These are phyloP conservation scores for Phaeosphaeria sp. DNA, from an alignment of 2,329 filamentous ascomycete species.

Conservation along the genomic window DNA sequence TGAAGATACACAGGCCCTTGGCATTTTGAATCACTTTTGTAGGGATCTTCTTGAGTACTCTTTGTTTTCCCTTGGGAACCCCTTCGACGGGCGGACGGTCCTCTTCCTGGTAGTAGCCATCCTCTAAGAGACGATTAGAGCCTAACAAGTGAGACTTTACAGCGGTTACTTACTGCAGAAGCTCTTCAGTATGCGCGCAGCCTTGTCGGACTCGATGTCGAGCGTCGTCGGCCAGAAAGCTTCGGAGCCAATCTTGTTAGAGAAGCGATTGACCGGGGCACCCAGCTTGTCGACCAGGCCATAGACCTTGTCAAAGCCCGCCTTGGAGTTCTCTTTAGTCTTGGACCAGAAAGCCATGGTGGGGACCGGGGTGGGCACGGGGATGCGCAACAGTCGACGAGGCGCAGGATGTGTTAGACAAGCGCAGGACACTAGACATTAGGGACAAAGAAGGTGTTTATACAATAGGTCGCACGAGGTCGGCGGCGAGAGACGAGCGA, in stretches of 20 bases:
- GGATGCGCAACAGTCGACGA: conserved; percentile 9
- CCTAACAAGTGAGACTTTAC: neutral
- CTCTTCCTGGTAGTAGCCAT: conserved; percentile 71
- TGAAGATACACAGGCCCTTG: conserved; percentile 90
- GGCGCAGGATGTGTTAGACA: conserved; percentile 25
- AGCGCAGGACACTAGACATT: conserved; percentile 30
- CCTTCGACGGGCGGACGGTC: conserved; percentile 51
- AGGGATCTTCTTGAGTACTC: conserved; percentile 82
- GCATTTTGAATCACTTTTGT: conserved; percentile 83
- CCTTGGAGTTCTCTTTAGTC: conserved; percentile 44
- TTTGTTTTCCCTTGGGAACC: conserved; percentile 67
- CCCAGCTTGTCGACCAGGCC: conserved; percentile 71
- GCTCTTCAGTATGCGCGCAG: conserved; percentile 84
- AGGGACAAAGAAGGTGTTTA: conserved; percentile 16
- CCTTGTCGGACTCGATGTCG: conserved; percentile 90
- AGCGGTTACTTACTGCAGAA: conserved; percentile 77
- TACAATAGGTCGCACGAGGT: conserved; percentile 12
- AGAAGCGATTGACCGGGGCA: conserved; percentile 78
- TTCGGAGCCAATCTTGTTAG: conserved; percentile 81
- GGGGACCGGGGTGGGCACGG: conserved; percentile 5
- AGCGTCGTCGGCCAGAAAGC: conserved; percentile 85
- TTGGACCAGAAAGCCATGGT: conserved; percentile 43
- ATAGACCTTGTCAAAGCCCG: conserved; percentile 75
- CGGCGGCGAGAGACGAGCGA: conserved; percentile 14
- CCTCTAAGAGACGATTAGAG: conserved; percentile 53